phyloP scores from a whole-genome alignment of 2,329 filamentous ascomycete species.

The Sporothrix inflata region DNA sequence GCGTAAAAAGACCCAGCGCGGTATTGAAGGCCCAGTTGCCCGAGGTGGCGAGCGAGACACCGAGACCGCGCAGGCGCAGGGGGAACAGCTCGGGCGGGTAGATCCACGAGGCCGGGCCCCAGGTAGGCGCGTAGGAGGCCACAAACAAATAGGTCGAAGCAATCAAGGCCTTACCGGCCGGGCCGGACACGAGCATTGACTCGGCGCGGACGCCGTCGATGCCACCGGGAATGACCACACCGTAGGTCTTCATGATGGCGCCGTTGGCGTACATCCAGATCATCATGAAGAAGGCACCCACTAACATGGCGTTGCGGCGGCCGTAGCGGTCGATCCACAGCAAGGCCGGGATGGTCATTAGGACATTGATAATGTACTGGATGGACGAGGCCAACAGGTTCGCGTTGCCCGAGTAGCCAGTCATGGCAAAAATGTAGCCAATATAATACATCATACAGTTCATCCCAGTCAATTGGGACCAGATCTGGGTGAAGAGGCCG shows the following conservation, averaged over 20 bases:
- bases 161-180: constrained; percentile 10
- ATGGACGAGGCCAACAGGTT: constrained; percentile 1
- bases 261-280: constrained; percentile 46
- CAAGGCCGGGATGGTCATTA: constrained; percentile 20
- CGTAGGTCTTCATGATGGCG: constrained; percentile 46
- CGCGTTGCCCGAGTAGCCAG: constrained; percentile 14
- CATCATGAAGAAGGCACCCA: constrained; percentile 6
- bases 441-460: constrained; percentile 8
- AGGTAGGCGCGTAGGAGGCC: constrained; percentile 4
- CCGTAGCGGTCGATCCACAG: constrained; percentile 20
- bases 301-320: constrained; percentile 4
- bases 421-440: constrained; percentile 6
- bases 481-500: not conserved
- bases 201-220: constrained; percentile 27
- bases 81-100: constrained; percentile 29
- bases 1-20: constrained; percentile 46
- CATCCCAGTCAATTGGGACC: not conserved
- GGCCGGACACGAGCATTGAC: constrained; percentile 21
- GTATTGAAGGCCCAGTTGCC: constrained; percentile 52
- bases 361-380: constrained; percentile 22
- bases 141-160: constrained; percentile 22
- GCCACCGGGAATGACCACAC: constrained; percentile 13
- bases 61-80: constrained; percentile 24
- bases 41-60: not conserved
- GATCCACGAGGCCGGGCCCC: constrained; percentile 19